These are phyloP conservation scores for Phytophthora meadii DNA, from an alignment of 352 stramenopile genomes.

Conservation along the genomic window DNA sequence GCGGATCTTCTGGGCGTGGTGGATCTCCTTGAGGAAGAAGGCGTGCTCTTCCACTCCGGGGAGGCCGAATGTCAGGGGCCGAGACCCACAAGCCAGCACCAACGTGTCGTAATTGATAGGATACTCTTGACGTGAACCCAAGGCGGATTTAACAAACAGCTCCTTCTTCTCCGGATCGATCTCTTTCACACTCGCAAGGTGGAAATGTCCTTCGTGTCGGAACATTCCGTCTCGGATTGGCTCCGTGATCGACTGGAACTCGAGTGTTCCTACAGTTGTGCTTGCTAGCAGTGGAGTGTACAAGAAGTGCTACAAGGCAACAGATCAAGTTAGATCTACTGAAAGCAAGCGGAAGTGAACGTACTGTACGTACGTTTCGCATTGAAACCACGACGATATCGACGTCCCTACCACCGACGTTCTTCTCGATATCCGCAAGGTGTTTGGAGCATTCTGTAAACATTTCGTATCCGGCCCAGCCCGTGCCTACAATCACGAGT, in stretches of 20 bases:
- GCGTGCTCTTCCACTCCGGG: slow-evolving; percentile 90
- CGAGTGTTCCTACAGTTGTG: slow-evolving; percentile 95
- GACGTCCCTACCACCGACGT: slow-evolving; percentile 53
- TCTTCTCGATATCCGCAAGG: slow-evolving; percentile 62
- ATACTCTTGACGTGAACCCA: slow-evolving; percentile 66
- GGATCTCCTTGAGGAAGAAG: slow-evolving; percentile 97
- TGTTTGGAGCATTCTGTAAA: slow-evolving; percentile 76
- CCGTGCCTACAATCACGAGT: slow-evolving; percentile 76
- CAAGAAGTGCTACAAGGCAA: slow-evolving; percentile 90
- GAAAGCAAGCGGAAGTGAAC: neutral
- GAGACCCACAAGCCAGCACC: slow-evolving; percentile 92
- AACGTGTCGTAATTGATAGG: slow-evolving; percentile 93
- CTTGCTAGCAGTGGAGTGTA: slow-evolving; percentile 97
- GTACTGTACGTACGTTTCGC: slow-evolving; percentile 58
- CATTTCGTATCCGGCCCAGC: slow-evolving; percentile 81
- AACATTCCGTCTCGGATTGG: slow-evolving; percentile 89
- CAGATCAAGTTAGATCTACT: slow-evolving; percentile 1
- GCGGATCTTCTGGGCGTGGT: slow-evolving; percentile 90
- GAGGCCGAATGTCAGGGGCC: slow-evolving; percentile 95
- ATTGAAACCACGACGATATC: slow-evolving; percentile 81
- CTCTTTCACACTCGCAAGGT: slow-evolving; percentile 69
- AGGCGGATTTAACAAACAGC: slow-evolving; percentile 68
- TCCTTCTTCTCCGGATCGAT: slow-evolving; percentile 82
- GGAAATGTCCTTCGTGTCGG: slow-evolving; percentile 73
- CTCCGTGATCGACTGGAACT: slow-evolving; percentile 97